Evolutionary conservation across 1,284 basidiomycete species (phyloP).

Genomic region (Trametes hirsuta): DNA sequence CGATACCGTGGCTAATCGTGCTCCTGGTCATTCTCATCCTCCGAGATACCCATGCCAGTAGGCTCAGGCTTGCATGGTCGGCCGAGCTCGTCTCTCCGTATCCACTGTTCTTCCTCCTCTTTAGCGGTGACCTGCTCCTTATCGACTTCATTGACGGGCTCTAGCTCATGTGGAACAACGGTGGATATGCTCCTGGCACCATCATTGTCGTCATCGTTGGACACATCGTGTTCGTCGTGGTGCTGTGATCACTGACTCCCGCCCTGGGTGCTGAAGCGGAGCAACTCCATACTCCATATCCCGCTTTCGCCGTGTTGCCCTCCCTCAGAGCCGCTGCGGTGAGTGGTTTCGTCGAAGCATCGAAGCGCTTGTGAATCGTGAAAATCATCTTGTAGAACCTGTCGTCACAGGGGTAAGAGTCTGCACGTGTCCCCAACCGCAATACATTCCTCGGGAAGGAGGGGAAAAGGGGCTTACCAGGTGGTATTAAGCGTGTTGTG

Average conservation of each 20-base stretch:
- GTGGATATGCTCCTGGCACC: slow-evolving; percentile 66
- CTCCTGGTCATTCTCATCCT: slow-evolving; percentile 45
- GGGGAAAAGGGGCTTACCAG: too few relatives aligned
- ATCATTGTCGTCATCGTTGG: slow-evolving; percentile 49
- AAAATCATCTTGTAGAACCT: too few relatives aligned
- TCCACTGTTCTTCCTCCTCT: slow-evolving; percentile 51
- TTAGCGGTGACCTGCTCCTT: slow-evolving; percentile 58
- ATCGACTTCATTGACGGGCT: slow-evolving; percentile 75
- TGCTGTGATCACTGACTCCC: slow-evolving; percentile 29
- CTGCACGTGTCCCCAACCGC: too few relatives aligned
- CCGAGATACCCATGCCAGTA: slow-evolving; percentile 64
- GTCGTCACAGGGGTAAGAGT: too few relatives aligned
- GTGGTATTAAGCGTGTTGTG: too few relatives aligned
- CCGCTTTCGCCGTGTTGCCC: slow-evolving; percentile 56
- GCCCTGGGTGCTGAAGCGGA: slow-evolving; percentile 26
- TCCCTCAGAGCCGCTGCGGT: too few relatives aligned
- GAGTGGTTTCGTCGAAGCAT: slow-evolving; percentile 85
- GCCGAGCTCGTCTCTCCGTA: slow-evolving; percentile 59
- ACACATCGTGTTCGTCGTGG: slow-evolving; percentile 44
- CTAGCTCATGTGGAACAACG: slow-evolving; percentile 67
- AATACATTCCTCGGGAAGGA: too few relatives aligned
- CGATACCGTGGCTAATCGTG: slow-evolving; percentile 19
- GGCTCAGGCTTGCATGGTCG: slow-evolving; percentile 80
- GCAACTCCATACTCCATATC: slow-evolving; percentile 37
- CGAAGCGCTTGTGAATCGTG: too few relatives aligned